Evolutionary conservation across 306 rosid genomes (phyloP).

Genomic region (Albizia julibrissin): DNA sequence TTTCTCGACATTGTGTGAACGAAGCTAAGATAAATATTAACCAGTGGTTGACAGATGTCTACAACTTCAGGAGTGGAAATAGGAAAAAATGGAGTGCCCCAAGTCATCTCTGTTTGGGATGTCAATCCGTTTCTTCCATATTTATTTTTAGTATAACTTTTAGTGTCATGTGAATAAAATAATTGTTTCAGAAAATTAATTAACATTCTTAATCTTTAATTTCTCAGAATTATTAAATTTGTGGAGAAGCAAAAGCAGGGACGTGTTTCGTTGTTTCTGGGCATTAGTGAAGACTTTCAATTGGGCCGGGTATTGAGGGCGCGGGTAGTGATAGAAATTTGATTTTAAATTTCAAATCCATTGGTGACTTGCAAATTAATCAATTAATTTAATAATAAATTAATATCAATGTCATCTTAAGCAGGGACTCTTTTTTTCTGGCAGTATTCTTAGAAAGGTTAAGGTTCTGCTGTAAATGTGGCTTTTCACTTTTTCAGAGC

Average conservation of each 20-base stretch:
- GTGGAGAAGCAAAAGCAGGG: neutral
- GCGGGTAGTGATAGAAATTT: neutral
- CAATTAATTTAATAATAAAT: neutral
- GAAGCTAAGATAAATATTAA: neutral
- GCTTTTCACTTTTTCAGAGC: neutral
- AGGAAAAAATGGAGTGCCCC: neutral
- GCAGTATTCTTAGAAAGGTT: neutral
- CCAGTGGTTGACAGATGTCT: neutral
- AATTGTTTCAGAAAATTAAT: neutral
- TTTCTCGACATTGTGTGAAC: neutral
- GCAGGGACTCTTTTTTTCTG: neutral
- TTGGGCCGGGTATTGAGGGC: neutral
- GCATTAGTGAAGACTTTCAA: neutral
- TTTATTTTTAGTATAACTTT: neutral
- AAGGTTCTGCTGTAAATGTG: neutral
- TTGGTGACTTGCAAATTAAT: neutral
- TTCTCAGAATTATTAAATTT: neutral
- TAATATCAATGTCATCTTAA: neutral
- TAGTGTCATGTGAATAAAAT: neutral
- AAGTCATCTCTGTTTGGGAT: neutral
- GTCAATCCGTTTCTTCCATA: neutral
- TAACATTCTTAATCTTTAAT: neutral
- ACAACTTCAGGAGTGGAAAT: neutral
- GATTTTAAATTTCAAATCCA: constrained; percentile 7
- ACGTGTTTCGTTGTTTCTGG: neutral